A percentile compares a stretch with the other conserved stretches of the same genome.
Conservation (phyloP, 495 filamentous ascomycete genomes). For the Penicilliopsis zonata region DNA sequence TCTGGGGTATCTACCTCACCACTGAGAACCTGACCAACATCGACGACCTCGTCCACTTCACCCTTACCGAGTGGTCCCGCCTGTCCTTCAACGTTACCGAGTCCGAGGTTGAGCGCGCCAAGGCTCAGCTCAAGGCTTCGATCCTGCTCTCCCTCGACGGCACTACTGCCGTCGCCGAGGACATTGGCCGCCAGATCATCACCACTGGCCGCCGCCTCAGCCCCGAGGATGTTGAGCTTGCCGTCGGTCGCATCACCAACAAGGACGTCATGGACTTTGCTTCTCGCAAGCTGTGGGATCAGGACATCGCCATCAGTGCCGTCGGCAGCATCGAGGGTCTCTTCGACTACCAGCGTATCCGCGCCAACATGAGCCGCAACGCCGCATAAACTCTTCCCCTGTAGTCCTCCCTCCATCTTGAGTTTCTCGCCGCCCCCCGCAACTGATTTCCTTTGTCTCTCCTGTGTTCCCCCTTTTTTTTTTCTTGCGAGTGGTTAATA, state of each 20-base stretch:
- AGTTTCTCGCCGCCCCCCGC: conserved; percentile 1
- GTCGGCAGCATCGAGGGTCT: conserved; percentile 86
- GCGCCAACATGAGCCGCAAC: conserved; percentile 86
- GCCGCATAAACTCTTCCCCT: conserved; percentile 21
- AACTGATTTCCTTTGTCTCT: conserved; percentile 4
- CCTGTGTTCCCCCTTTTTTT: conserved; percentile 5
- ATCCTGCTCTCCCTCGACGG: conserved; percentile 94
- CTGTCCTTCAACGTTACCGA: conserved; percentile 75
- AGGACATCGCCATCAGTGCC: conserved; percentile 86
- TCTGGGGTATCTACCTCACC: conserved; percentile 99
- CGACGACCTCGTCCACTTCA: conserved; percentile 95
- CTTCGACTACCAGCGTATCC: conserved; percentile 80
- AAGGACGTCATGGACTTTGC: conserved; percentile 97
- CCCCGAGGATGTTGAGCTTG: conserved; percentile 87
- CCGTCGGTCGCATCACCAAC: conserved; percentile 76
- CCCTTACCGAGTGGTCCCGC: conserved; percentile 94
- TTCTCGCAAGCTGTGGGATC: conserved; percentile 85
- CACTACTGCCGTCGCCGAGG: conserved; percentile 93
- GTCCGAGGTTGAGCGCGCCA: conserved; percentile 93
- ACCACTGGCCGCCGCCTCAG: conserved; percentile 86
- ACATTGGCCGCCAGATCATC: conserved; percentile 96
- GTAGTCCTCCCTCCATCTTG: not conserved
- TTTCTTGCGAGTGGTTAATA: conserved; percentile 13
- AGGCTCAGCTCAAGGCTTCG: conserved; percentile 97
- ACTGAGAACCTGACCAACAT: conserved; percentile 76